Evolutionary conservation across 768 basidiomycete genomes (phyloP).

Genomic region (Russula ochroleuca): DNA sequence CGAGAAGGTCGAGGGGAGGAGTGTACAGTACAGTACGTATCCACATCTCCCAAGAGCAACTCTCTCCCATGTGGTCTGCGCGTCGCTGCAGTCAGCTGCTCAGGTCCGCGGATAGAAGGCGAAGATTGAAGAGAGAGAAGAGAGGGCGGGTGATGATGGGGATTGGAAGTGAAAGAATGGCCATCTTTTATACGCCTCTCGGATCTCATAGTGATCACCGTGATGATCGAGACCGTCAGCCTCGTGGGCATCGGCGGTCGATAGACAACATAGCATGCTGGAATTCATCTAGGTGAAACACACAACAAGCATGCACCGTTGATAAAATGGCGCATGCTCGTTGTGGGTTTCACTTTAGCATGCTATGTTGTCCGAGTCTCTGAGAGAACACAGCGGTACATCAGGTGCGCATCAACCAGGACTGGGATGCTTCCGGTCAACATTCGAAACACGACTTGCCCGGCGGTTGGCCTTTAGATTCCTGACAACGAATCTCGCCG

Average conservation of each 20-base stretch:
- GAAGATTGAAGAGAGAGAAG: not conserved
- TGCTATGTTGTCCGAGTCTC: no score
- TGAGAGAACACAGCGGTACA: not conserved
- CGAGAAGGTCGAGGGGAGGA: not conserved
- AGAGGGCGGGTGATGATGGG: not conserved
- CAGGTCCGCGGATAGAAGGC: not conserved
- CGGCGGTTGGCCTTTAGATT: not conserved
- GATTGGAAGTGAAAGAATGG: not conserved
- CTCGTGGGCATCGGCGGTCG: not conserved
- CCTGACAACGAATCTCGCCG: not conserved
- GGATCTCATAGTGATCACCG: no score
- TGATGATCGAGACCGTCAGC: not conserved
- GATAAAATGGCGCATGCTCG: no score
- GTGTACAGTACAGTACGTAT: not conserved
- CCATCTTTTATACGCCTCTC: slow-evolving; percentile 1
- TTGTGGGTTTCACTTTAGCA: no score
- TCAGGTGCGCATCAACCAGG: not conserved
- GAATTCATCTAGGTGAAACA: not conserved
- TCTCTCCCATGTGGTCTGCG: not conserved
- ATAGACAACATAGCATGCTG: not conserved
- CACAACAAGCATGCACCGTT: no score
- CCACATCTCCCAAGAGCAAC: not conserved
- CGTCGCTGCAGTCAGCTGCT: not conserved
- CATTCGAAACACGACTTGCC: no score
- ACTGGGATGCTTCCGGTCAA: no score